These are phyloP conservation scores for Akanthomyces muscarius DNA, from an alignment of 2,329 filamentous ascomycete genomes.

Conservation along the genomic window DNA sequence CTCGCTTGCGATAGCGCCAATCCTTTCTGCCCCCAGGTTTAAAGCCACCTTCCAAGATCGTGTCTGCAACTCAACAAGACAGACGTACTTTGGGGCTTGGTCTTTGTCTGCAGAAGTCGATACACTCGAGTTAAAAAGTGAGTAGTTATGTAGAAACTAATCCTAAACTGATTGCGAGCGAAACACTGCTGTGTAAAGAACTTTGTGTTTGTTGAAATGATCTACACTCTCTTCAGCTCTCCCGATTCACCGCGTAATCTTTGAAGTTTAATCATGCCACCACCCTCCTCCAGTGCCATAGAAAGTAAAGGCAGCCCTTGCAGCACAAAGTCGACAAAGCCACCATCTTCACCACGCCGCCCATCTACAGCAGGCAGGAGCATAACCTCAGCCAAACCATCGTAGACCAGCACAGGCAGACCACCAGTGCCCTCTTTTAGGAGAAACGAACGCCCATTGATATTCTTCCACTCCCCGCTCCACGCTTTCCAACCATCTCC, in stretches of 20 bases:
- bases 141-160: too few relatives aligned
- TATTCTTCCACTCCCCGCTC: conserved; percentile 7
- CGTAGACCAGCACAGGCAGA: background rate
- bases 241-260: background rate
- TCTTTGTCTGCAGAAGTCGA: too few relatives aligned
- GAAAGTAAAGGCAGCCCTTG: background rate
- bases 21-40: too few relatives aligned
- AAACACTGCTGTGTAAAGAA: too few relatives aligned
- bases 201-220: too few relatives aligned
- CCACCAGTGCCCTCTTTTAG: background rate
- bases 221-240: background rate
- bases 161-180: too few relatives aligned
- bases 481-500: conserved; percentile 9
- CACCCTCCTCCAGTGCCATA: background rate
- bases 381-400: background rate
- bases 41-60: too few relatives aligned
- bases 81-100: too few relatives aligned
- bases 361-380: background rate
- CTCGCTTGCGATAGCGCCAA: background rate
- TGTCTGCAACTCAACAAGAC: too few relatives aligned
- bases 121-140: too few relatives aligned
- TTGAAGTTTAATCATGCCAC: background rate
- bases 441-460: background rate
- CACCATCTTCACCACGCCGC: background rate
- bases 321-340: background rate